Evolutionary conservation across 495 filamentous ascomycete species (phyloP).

Genomic region (Paragyromitra xinjiangensis): DNA sequence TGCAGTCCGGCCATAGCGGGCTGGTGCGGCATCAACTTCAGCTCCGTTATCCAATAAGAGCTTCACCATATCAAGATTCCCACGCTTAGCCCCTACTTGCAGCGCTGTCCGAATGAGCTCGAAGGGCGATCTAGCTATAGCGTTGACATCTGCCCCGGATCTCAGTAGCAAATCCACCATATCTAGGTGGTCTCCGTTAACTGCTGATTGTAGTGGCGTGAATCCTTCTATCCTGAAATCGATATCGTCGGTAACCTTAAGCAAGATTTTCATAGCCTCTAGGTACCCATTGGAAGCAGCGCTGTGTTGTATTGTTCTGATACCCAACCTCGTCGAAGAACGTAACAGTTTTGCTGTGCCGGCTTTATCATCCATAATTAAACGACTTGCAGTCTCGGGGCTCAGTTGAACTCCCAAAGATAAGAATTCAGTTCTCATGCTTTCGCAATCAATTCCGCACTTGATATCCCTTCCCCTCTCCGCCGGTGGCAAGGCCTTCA

Average conservation of each 20-base stretch:
- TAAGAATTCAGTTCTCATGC: no score
- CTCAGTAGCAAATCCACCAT: constrained; percentile 7
- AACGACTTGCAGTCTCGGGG: no score
- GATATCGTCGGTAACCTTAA: background rate
- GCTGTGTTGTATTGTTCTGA: no score
- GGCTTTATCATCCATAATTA: no score
- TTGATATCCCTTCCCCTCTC: no score
- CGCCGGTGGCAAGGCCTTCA: no score
- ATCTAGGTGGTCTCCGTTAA: background rate
- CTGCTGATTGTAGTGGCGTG: background rate
- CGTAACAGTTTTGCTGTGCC: no score
- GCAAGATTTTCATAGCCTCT: background rate
- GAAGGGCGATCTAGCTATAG: background rate
- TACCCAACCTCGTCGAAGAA: no score
- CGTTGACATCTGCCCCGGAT: constrained; percentile 2
- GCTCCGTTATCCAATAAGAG: constrained; percentile 50
- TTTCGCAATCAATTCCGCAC: no score
- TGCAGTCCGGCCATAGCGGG: background rate
- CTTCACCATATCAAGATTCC: constrained; percentile 26
- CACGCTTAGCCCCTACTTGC: constrained; percentile 1
- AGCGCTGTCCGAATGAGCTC: background rate
- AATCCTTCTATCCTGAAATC: background rate
- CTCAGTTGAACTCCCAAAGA: no score
- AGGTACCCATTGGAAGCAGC: background rate
- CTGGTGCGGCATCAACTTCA: constrained; percentile 41